phyloP scores from a whole-genome alignment of 2,329 filamentous ascomycete species.

The Aureobasidium pullulans region DNA sequence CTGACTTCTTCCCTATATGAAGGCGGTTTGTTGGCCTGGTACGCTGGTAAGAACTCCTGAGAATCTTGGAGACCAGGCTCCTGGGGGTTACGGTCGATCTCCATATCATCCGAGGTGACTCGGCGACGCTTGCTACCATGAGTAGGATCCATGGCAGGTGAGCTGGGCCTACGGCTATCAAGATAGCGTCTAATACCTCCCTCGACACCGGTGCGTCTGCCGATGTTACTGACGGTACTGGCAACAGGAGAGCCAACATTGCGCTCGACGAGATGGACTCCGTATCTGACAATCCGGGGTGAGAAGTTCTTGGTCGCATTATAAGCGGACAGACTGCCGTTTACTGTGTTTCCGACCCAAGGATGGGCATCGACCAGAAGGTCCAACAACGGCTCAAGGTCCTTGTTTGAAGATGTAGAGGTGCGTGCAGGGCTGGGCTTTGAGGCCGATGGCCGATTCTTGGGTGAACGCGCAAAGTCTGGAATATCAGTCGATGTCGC shows the following conservation, averaged over 20 bases:
- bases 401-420: constrained; percentile 32
- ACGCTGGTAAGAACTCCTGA: constrained; percentile 70
- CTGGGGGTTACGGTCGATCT: constrained; percentile 36
- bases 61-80: constrained; percentile 18
- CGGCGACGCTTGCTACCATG: constrained; percentile 36
- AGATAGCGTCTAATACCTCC: constrained; percentile 80
- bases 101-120: constrained; percentile 37
- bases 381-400: constrained; percentile 73
- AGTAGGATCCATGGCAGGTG: constrained; percentile 29
- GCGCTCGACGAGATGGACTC: constrained; percentile 84
- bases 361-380: constrained; percentile 85
- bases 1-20: constrained; percentile 29
- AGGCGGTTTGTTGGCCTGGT: constrained; percentile 59
- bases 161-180: constrained; percentile 44
- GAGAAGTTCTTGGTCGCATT: constrained; percentile 84
- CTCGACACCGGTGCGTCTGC: constrained; percentile 80
- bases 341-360: constrained; percentile 67
- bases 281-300: constrained; percentile 74
- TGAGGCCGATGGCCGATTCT: constrained; percentile 24
- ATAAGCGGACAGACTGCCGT: constrained; percentile 77
- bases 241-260: constrained; percentile 75
- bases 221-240: constrained; percentile 77
- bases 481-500: constrained; percentile 13
- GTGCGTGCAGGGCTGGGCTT: constrained; percentile 20
- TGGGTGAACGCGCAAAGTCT: constrained; percentile 37